Conservation (phyloP, 1,139 yeast species). For the Arxiozyma bovina region DNA sequence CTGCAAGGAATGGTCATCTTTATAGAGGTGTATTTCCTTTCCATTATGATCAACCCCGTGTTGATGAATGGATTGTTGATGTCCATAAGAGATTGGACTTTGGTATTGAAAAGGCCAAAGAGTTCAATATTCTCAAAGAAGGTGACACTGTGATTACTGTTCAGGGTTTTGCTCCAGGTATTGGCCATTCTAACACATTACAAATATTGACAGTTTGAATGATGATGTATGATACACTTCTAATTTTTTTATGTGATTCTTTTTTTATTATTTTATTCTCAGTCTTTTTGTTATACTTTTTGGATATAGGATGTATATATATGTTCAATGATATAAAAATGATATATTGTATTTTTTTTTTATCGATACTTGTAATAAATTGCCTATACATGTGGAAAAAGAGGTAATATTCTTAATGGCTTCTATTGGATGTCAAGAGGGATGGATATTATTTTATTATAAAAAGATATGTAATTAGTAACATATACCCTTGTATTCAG, state of each 20-base stretch:
- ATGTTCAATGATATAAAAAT: not conserved
- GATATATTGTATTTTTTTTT: not conserved
- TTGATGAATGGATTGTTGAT: slow-evolving; percentile 89
- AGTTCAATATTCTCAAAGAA: slow-evolving; percentile 71
- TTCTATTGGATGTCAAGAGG: too few relatives aligned
- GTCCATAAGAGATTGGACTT: slow-evolving; percentile 90
- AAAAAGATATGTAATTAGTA: too few relatives aligned
- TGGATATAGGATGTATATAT: not conserved
- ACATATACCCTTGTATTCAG: too few relatives aligned
- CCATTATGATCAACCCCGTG: slow-evolving; percentile 58
- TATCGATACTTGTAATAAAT: too few relatives aligned
- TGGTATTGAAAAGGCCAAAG: slow-evolving; percentile 87
- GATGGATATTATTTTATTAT: too few relatives aligned
- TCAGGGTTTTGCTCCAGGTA: slow-evolving; percentile 98
- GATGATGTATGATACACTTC: too few relatives aligned
- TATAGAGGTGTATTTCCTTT: slow-evolving; percentile 98
- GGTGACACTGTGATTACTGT: slow-evolving; percentile 90
- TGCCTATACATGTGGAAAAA: too few relatives aligned
- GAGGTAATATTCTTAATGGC: too few relatives aligned
- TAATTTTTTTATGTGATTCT: too few relatives aligned
- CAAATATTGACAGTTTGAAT: slow-evolving; percentile 45
- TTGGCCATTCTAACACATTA: slow-evolving; percentile 97
- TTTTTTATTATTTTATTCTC: not conserved
- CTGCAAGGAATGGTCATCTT: slow-evolving; percentile 92
- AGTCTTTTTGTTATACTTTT: not conserved